Evolutionary conservation across 2,329 filamentous ascomycete genomes (phyloP).

Genomic region (Aspergillus sp.): DNA sequence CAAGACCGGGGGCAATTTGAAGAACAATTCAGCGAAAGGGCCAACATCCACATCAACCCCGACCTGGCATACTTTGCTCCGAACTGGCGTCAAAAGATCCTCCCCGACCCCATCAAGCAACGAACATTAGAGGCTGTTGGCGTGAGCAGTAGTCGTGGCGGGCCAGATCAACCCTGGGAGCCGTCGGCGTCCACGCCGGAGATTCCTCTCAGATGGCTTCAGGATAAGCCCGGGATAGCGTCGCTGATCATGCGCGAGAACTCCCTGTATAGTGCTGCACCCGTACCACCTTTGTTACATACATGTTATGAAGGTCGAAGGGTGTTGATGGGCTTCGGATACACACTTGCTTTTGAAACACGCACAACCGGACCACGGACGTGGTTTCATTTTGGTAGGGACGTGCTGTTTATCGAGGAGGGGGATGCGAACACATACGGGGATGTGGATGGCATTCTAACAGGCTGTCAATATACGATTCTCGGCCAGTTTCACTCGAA

Average conservation of each 20-base stretch:
- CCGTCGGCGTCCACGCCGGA: neutral
- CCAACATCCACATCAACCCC: neutral
- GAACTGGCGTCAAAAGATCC: neutral
- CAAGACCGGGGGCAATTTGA: neutral
- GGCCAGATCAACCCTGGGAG: neutral
- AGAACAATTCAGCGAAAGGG: neutral
- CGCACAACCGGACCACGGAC: neutral
- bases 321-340: neutral
- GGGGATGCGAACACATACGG: neutral
- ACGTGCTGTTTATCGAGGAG: neutral
- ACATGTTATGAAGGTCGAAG: neutral
- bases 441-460: neutral
- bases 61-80: conserved; percentile 2
- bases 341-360: neutral
- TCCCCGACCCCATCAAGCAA: neutral
- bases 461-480: neutral
- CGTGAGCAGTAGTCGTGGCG: neutral
- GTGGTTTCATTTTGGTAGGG: conserved; percentile 1
- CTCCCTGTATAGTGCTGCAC: neutral
- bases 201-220: neutral
- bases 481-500: conserved; percentile 1
- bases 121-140: neutral
- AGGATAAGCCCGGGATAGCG: neutral
- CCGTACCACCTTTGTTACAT: neutral
- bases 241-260: conserved; percentile 1